Base-by-base conservation (phyloP, 371 early-diverging fungal genomes). In the Blakeslea trispora region DNA sequence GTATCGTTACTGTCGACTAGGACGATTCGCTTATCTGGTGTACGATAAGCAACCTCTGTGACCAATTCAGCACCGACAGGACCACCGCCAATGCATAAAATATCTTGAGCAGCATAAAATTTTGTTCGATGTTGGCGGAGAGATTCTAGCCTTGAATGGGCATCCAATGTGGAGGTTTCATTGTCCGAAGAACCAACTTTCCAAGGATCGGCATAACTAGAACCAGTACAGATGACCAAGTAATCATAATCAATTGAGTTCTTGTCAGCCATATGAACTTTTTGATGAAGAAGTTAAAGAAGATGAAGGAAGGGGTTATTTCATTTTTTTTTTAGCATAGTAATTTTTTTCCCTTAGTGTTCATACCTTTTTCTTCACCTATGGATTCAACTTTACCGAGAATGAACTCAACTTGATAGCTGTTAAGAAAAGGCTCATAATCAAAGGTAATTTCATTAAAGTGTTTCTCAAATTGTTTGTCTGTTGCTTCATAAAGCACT, bases 21-120 rank as follows among this genome's bases (percentile, higher is more conserved):
- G 2, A 72, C 79, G 3, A 85, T 39, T 8, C 32, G 23, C 41
- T 81, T 85, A 1, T 58, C 18, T 0, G 77, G 78, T n/a, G 67
- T 53, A 13, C 63, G 42, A 18, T 70, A 62, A 3, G 74, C 71
- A 32, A 85, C 73, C 46, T 85, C 85, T 3, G 75, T 72, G 18
- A 63, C 79, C 39, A 75, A 22, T 32, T 82, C 85, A 3, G 78
- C 70, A 19, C 81, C 82, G 0, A 81, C 80, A 8, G 83, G 79
- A 0, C 83, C 82, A 24, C 75, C 81, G 14, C 85, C 83, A 32
- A 85, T 74, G 54, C 81, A 79, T 28, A 83, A 52, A 8, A 83
- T 75, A 11, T 53, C 45, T 7, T 70, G 48, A 0, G 81, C 70
- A 7, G 47, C 14, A 31, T 72, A 63, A 19, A 80, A 73, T 1